These are phyloP conservation scores for Vigna nakashimae DNA, from an alignment of 306 rosid species.

Conservation along the genomic window DNA sequence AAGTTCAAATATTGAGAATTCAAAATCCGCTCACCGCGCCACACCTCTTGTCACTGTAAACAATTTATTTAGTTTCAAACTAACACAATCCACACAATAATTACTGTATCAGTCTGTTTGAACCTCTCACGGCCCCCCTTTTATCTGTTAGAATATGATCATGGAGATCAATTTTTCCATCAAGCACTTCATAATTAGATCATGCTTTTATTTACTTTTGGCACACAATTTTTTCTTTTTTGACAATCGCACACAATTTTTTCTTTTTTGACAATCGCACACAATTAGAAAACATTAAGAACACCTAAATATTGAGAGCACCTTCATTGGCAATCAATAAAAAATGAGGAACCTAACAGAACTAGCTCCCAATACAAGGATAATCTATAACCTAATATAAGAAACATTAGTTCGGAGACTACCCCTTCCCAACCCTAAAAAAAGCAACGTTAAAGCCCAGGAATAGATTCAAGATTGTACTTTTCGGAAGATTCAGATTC, in stretches of 20 bases:
- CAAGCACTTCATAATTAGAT: neutral
- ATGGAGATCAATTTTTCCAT: neutral
- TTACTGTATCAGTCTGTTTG: neutral
- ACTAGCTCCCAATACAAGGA: conserved; percentile 4
- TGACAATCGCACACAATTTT: neutral
- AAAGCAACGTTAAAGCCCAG: conserved; percentile 66
- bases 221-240: neutral
- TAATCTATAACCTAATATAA: conserved; percentile 25
- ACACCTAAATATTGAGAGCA: conserved; percentile 17
- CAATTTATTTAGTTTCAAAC: too few relatives aligned
- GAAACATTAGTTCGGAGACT: conserved; percentile 18
- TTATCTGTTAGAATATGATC: neutral
- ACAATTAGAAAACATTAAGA: conserved; percentile 1
- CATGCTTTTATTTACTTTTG: neutral
- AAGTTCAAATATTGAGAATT: neutral
- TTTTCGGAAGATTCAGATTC: conserved; percentile 69
- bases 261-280: neutral
- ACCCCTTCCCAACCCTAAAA: conserved; percentile 2
- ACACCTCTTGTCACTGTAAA: neutral
- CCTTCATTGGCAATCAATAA: conserved; percentile 39
- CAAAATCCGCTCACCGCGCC: neutral
- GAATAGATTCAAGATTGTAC: conserved; percentile 91
- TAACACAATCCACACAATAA: too few relatives aligned
- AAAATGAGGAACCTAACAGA: conserved; percentile 37
- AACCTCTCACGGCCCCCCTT: neutral